These are phyloP conservation scores for Picea sitchensis DNA, from an alignment of 75 land plant genomes.

Conservation along the genomic window DNA sequence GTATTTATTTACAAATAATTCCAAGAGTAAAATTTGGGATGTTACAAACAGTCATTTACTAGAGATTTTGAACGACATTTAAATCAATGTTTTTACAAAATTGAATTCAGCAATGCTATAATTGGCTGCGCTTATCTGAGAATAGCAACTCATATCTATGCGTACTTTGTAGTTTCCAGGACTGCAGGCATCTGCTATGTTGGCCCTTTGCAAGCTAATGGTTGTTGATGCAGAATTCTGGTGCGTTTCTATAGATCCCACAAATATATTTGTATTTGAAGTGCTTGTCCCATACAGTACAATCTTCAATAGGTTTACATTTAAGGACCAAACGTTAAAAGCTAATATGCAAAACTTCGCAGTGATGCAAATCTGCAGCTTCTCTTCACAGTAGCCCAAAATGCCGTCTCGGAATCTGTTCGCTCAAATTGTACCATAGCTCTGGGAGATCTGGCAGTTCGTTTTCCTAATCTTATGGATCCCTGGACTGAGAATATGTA, in stretches of 20 bases:
- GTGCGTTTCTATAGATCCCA: slow-evolving; percentile 29
- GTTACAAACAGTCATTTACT: background rate
- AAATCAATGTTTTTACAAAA: background rate
- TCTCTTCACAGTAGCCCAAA: slow-evolving; percentile 91
- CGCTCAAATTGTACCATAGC: slow-evolving; percentile 96
- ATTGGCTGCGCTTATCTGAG: background rate
- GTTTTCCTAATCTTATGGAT: slow-evolving; percentile 94
- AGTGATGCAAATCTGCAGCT: slow-evolving; percentile 92
- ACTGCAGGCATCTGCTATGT: slow-evolving; percentile 86
- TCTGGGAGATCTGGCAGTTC: slow-evolving; percentile 93
- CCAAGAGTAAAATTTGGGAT: too few relatives aligned
- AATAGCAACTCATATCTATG: background rate
- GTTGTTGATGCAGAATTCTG: slow-evolving; percentile 93
- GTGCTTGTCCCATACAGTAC: background rate
- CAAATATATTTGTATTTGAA: background rate
- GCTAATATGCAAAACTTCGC: slow-evolving; percentile 17
- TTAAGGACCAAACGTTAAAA: background rate
- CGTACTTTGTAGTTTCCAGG: slow-evolving; percentile 56
- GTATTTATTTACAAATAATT: too few relatives aligned
- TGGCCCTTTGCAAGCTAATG: slow-evolving; percentile 91
- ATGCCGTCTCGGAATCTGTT: slow-evolving; percentile 72
- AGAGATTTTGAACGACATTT: background rate
- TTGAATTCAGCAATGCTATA: background rate
- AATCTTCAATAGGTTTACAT: too few relatives aligned
- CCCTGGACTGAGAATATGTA: slow-evolving; percentile 99